phyloP scores from a whole-genome alignment of 2,329 filamentous ascomycete genomes.

The Pseudocercospora eumusae region DNA sequence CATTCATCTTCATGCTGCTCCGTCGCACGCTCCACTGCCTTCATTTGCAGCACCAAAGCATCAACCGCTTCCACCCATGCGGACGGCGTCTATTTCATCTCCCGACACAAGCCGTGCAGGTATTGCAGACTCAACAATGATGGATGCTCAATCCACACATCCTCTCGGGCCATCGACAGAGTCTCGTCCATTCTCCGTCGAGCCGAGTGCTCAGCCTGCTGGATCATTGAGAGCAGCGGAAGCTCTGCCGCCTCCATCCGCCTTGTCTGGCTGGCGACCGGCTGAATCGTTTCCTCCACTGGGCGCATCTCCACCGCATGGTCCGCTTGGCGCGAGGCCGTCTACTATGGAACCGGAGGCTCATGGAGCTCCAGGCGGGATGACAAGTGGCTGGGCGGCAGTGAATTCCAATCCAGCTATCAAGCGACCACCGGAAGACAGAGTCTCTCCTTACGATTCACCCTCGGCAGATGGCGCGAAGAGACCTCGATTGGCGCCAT shows the following conservation, averaged over 20 bases:
- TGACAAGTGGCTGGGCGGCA: constrained; percentile 46
- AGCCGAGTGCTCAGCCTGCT: constrained; percentile 14
- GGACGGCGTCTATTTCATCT: constrained; percentile 30
- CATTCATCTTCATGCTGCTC: constrained; percentile 10
- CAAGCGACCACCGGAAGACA: constrained; percentile 47
- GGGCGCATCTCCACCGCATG: constrained; percentile 23
- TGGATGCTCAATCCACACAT: constrained; percentile 24
- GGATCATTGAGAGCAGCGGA: constrained; percentile 24
- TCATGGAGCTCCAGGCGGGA: constrained; percentile 11
- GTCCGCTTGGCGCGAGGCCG: constrained; percentile 25
- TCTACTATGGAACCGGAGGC: constrained; percentile 29
- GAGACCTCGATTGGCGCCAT: constrained; percentile 46
- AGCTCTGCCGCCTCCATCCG: constrained; percentile 31
- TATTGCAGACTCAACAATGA: constrained; percentile 21
- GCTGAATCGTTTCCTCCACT: constrained; percentile 30
- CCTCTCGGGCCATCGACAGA: constrained; percentile 25
- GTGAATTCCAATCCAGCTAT: constrained; percentile 46
- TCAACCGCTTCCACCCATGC: constrained; percentile 34
- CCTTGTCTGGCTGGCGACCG: constrained; percentile 36
- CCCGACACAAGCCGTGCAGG: constrained; percentile 23
- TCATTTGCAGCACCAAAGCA: constrained; percentile 12
- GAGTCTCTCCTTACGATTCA: constrained; percentile 34
- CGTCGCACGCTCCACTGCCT: constrained; percentile 1
- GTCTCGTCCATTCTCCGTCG: constrained; percentile 21
- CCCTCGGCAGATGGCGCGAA: constrained; percentile 46